phyloP scores from a whole-genome alignment of 805 yeast genomes.

The Monosporozyma siamensis region DNA sequence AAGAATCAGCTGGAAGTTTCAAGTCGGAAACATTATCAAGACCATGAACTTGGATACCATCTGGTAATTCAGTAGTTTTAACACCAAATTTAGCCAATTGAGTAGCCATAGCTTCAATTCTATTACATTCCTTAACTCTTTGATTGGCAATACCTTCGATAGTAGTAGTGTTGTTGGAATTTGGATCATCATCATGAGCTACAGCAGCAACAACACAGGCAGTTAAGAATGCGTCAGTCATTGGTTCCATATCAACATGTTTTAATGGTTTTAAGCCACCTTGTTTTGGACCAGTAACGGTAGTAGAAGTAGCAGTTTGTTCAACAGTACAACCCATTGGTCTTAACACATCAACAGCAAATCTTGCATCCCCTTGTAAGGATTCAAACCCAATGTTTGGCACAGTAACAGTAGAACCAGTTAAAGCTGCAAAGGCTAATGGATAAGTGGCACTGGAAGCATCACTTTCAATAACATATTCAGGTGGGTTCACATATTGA shows the following conservation, averaged over 20 bases:
- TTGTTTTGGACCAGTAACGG: constrained; percentile 79
- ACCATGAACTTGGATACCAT: constrained; percentile 86
- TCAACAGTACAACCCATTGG: constrained; percentile 93
- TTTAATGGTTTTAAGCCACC: constrained; percentile 63
- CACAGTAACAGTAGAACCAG: constrained; percentile 84
- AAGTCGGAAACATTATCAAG: constrained; percentile 39
- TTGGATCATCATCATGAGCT: constrained; percentile 45
- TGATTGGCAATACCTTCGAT: constrained; percentile 97
- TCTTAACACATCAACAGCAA: constrained; percentile 81
- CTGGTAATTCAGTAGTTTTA: constrained; percentile 71
- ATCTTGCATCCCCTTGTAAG: constrained; percentile 93
- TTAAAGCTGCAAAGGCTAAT: constrained; percentile 91
- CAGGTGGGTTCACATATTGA: constrained; percentile 66
- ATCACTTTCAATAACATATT: constrained; percentile 88
- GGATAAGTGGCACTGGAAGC: constrained; percentile 98
- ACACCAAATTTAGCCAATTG: constrained; percentile 91
- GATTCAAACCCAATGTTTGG: constrained; percentile 92
- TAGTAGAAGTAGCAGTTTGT: constrained; percentile 79
- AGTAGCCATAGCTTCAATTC: constrained; percentile 89
- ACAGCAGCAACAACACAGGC: constrained; percentile 97
- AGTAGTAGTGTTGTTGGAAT: constrained; percentile 44
- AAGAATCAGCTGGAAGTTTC: constrained; percentile 48
- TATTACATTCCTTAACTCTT: constrained; percentile 93
- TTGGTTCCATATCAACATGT: constrained; percentile 94
- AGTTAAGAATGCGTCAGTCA: constrained; percentile 97